Evolutionary conservation across 257 asterid genomes (phyloP), one percentile per base, ranked within the genome.

Genomic region (Nemophila menziesii): DNA sequence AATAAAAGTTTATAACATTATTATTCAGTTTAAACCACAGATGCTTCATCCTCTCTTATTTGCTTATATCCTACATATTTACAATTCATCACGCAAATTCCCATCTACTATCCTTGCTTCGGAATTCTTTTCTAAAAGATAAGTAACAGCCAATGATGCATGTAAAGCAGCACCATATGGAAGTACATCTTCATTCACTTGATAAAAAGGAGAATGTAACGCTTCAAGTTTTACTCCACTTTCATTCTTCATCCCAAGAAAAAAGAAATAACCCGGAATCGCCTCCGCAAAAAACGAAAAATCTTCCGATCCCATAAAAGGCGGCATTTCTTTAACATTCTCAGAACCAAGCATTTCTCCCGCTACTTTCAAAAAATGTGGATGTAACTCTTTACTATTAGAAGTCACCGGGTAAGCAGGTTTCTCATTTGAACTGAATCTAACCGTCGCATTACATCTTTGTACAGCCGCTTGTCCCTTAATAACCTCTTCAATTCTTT

Each of bases 91-190:
- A 22, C 16, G 79, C 40, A 24, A 53, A 46, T 54, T 56, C 24
- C 15, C 44, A 0, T 55, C 54, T n/a, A 1, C 38, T 5, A 45
- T 37, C 11, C 55, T 24, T 33, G 13, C 16, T 22, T 65, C 44
- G 8, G 67, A 20, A 37, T 27, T 72, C 52, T 41, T 16, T 3
- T 65, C 60, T 14, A 65, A 65, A 16, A 79, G 72, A 51, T 72
- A 70, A 0, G 73, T 62, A 3, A 53, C 54, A 0, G 78, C 78
- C 46, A 79, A 47, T 4, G 86, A 70, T 27, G 82, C 86, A 6
- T 79, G 92, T 38, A 79, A 68, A 70, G 92, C 80, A 12, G 77
- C 76, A 18, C 86, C 86, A 41, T 70, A 79, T n/a, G 70, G 74
- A 26, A 79, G 73, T 4, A 62, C 75, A 55, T 70, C 76, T 60